phyloP scores from a whole-genome alignment of 139 green algal genomes.

The Chlamydomonas incerta region DNA sequence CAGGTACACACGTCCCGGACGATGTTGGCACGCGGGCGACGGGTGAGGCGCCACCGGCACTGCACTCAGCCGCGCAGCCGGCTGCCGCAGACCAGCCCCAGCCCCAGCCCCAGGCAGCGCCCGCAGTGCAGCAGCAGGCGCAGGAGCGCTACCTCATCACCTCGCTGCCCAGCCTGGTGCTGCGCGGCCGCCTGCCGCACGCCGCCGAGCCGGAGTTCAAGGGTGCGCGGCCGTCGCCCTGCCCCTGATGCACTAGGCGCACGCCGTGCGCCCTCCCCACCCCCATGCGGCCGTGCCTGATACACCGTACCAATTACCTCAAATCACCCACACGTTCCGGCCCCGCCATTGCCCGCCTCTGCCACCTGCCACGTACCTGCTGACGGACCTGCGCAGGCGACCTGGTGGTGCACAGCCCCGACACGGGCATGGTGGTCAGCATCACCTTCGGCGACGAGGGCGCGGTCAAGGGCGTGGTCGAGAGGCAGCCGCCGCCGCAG shows the following conservation, averaged over 20 bases:
- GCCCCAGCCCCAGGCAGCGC: background rate
- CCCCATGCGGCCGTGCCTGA: no score
- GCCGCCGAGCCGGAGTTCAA: background rate
- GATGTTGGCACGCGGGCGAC: no score
- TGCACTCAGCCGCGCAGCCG: no score
- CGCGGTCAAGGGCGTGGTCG: slow-evolving; percentile 50
- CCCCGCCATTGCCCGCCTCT: no score
- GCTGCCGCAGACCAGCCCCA: background rate
- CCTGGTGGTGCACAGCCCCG: slow-evolving; percentile 46
- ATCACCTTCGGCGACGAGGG: slow-evolving; percentile 47
- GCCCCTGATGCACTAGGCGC: no score
- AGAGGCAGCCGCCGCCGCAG: slow-evolving; percentile 25
- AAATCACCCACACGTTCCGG: no score
- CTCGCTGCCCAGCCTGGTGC: slow-evolving; percentile 41
- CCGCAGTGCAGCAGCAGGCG: background rate
- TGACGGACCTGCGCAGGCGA: slow-evolving; percentile 23
- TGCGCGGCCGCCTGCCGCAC: slow-evolving; percentile 18
- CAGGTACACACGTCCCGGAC: no score
- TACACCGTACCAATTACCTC: no score
- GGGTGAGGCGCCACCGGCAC: no score
- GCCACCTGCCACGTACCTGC: no score
- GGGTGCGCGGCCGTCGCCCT: no score
- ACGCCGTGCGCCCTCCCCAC: no score
- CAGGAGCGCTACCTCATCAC: slow-evolving; percentile 27
- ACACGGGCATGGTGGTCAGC: slow-evolving; percentile 26